These are phyloP conservation scores for Pseudonitzschia multiseries DNA, from an alignment of 108 stramenopile species.

Conservation along the genomic window DNA sequence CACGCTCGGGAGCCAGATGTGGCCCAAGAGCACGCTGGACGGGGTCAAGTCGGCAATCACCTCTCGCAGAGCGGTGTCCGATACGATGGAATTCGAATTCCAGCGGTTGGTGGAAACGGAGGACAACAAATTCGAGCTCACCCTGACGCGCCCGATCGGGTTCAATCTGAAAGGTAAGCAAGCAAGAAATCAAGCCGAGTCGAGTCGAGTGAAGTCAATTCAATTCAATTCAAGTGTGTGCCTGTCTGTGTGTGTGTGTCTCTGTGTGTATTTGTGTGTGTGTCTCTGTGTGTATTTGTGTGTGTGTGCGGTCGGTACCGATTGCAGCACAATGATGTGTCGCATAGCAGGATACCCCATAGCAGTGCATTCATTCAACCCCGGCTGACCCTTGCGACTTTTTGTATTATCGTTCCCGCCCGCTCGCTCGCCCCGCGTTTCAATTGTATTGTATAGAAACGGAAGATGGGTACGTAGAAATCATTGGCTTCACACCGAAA, in stretches of 20 bases:
- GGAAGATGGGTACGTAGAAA: conserved; percentile 71
- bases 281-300: too few species aligned
- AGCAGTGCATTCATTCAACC: too few species aligned
- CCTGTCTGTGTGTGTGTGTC: too few species aligned
- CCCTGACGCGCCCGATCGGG: conserved; percentile 70
- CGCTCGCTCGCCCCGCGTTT: too few species aligned
- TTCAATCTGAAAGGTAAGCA: conserved; percentile 73
- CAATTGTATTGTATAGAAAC: conserved; percentile 48
- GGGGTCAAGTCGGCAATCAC: conserved; percentile 74
- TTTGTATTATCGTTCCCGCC: not conserved
- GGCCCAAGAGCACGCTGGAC: conserved; percentile 82
- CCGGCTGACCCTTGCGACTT: not conserved
- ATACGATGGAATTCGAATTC: conserved; percentile 50
- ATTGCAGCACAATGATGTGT: too few species aligned
- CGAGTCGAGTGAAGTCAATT: not conserved
- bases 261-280: too few species aligned
- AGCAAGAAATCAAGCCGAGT: not conserved
- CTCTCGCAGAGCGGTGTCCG: conserved; percentile 54
- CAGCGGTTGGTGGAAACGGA: conserved; percentile 36
- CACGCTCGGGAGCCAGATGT: conserved; percentile 66
- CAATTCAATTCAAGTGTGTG: not conserved
- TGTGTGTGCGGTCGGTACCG: too few species aligned
- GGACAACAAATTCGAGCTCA: conserved; percentile 63
- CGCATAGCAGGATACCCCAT: not conserved
- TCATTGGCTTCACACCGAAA: conserved; percentile 68